Base-by-base conservation (phyloP, 1,139 yeast genomes). In the Yamadazyma sp. region DNA sequence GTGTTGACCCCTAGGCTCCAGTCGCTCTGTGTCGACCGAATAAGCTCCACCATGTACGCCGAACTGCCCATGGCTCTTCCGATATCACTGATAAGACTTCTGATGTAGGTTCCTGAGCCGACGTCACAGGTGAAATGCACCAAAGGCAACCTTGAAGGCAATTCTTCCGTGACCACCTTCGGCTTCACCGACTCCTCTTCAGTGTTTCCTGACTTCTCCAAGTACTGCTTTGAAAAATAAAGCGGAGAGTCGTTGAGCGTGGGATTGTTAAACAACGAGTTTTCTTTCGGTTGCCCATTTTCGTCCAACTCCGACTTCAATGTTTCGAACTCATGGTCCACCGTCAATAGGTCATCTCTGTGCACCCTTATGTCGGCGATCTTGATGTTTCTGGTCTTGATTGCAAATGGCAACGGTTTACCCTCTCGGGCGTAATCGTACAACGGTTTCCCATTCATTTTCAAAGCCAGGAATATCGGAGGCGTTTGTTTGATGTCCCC, bases 361-460 rank as follows among this genome's bases (percentile, higher is more conserved):
- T 71, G 64, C 1, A 88, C 66, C 17, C 73, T 69, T 28, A 89
- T 59, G 35, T 71, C 73, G 45, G 71, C 65, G 2, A 92, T 77
- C 24, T 70, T 73, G 10, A 88, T 89, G 26, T 81, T 79, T 51
- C 98, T 75, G 1, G 86, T 76, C 54, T 87, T 82, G 41, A 94
- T 88, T 16, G 83, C 77, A 40, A 78, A 77, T 0, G 98, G 98
- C 29, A 92, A 71, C 0, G 96, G 94, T 33, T 79, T 71, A 0
- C 95, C 95, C 49, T 86, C 79, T 51, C 98, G 75, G 1, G 98
- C 98, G 58, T 94, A 94, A 52, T 91, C 97, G 58, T 92, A 91
- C 40, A 94, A 66, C 4, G 96, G 95, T 61, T 84, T 89, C 20
- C 99, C 99, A 54, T 89, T 83, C 82, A 94, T 85, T 57, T 91